Evolutionary conservation across 2,329 filamentous ascomycete genomes (phyloP).

Genomic region (Didymella lethalis): DNA sequence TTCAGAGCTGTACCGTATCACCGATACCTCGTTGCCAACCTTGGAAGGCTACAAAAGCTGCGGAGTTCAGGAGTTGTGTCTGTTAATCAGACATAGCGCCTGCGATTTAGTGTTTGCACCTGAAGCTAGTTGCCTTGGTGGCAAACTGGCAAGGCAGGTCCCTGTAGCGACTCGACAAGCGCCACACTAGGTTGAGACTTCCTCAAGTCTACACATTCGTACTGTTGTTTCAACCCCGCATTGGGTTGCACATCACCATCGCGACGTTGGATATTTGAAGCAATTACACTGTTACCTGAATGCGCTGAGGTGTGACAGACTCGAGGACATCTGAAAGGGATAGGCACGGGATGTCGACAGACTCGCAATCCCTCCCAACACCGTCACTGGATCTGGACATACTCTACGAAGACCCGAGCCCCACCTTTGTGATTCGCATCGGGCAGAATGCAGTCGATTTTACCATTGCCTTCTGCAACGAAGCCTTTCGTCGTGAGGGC

Average conservation of each 20-base stretch:
- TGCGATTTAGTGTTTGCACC: background rate
- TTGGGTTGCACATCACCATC: background rate
- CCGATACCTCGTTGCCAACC: background rate
- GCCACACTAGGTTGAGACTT: slow-evolving; percentile 4
- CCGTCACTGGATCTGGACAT: slow-evolving; percentile 31
- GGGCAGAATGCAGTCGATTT: slow-evolving; percentile 23
- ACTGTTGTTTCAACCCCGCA: background rate
- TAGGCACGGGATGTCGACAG: slow-evolving; percentile 6
- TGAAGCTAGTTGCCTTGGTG: slow-evolving; percentile 1
- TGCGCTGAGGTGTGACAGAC: background rate
- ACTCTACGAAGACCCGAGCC: slow-evolving; percentile 33
- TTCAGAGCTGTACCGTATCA: background rate
- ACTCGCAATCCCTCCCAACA: slow-evolving; percentile 2
- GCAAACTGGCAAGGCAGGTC: slow-evolving; percentile 8
- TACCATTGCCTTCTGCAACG: slow-evolving; percentile 35
- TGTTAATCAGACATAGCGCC: background rate
- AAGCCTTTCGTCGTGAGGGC: slow-evolving; percentile 27
- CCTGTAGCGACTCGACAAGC: slow-evolving; percentile 1
- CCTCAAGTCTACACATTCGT: background rate
- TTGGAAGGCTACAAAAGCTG: background rate
- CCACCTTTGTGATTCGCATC: slow-evolving; percentile 36
- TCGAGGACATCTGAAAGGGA: background rate
- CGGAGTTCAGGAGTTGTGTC: background rate
- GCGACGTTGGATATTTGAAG: background rate
- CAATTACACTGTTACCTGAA: background rate